Evolutionary conservation across 345 rosid species (phyloP).

Genomic region (Cardamine chenopodiifolia): DNA sequence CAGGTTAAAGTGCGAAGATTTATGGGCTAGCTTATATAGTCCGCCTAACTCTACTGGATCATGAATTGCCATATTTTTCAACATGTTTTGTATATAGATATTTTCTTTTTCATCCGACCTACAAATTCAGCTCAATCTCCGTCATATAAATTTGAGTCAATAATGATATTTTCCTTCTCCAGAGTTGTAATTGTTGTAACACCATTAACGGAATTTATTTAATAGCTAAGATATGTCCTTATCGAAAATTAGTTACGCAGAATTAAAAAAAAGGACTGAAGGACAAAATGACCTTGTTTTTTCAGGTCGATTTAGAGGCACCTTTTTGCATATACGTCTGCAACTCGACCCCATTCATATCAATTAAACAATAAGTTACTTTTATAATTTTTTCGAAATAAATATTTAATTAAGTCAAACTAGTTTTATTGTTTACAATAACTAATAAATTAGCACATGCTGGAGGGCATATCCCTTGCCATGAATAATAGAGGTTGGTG

Average conservation of each 20-base stretch:
- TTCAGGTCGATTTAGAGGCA: slow-evolving; percentile 36
- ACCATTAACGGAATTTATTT: neutral
- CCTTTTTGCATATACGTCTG: slow-evolving; percentile 32
- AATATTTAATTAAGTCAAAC: slow-evolving; percentile 15
- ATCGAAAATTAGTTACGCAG: slow-evolving; percentile 17
- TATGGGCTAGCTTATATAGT: neutral
- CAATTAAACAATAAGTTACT: neutral
- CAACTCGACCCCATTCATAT: slow-evolving; percentile 22
- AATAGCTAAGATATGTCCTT: slow-evolving; percentile 19
- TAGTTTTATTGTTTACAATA: neutral
- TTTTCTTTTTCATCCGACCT: neutral
- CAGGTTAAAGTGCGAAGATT: neutral
- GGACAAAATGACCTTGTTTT: slow-evolving; percentile 25
- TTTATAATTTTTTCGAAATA: neutral
- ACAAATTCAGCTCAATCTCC: neutral
- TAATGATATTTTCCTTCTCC: neutral
- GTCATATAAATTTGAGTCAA: neutral
- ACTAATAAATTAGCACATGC: slow-evolving; percentile 23
- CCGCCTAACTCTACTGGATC: neutral
- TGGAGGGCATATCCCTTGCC: slow-evolving; percentile 23
- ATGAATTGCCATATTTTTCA: neutral
- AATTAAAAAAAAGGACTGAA: neutral
- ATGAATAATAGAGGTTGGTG: slow-evolving; percentile 32
- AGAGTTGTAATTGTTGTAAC: neutral
- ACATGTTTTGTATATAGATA: neutral